Base-by-base conservation (phyloP, 331 rosid genomes). In the Cydonia oblonga region DNA sequence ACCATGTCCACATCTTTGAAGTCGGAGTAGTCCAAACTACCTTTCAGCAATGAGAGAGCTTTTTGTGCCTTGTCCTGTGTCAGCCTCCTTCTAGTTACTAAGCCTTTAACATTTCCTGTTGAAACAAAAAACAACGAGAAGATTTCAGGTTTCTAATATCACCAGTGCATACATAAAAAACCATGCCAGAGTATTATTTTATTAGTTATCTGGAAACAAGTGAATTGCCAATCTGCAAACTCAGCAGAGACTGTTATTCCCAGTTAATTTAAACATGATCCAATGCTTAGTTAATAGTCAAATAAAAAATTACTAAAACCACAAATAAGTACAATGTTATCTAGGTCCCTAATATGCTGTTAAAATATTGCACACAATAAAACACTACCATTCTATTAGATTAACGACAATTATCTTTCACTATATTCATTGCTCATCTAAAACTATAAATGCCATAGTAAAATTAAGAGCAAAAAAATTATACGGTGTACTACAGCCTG, bases 1-100 rank as follows among this genome's bases (percentile, higher is more conserved):
- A 95, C 99, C 89, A 95, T 67, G 82, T 91, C 97, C 69, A 83
- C 90, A 76, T 95, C 96, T 75, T 80, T 91, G 79, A 91, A 90
- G 65, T 88, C 93, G 15, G 90, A 53, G 82, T 91, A 95, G 83
- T 91, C 96, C 70, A 95, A 74, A 78, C 82, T 90, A 64, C 96
- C 99, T 86, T 95, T 90, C 76, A 91, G 92, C 79, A 81, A 72
- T 22, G 83, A 81, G 19, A 95, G 84, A 35, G 89, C 77, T 81
- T 74, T 78, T 9, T 84, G 88, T 60, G 87, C 96, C 82, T 87
- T 92, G 44, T 87, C 88, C 73, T 78, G 84, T 46, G 92, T 32
- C 87, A 95, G 79, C 77, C 86, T 88, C 75, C 96, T 85, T 79
- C 54, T 95, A 49, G 79, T 66, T 61, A 88, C 93, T 51, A 91